These are phyloP conservation scores for Sordaria brevicollis DNA, from an alignment of 495 filamentous ascomycete genomes.

Conservation along the genomic window DNA sequence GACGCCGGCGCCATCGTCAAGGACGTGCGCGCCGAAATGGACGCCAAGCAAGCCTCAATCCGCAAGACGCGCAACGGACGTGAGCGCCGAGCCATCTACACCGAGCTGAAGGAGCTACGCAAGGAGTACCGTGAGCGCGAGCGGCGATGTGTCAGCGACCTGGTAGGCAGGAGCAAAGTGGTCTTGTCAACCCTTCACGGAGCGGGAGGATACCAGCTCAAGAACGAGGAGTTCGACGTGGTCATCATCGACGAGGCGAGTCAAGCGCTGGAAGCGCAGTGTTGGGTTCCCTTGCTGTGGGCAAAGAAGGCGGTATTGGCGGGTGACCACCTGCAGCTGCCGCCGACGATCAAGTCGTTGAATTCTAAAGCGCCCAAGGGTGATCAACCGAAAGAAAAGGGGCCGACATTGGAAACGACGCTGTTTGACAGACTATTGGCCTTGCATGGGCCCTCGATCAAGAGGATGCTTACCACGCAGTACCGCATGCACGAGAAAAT, in stretches of 20 bases:
- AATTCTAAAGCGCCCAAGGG: constrained; percentile 40
- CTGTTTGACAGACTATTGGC: constrained; percentile 82
- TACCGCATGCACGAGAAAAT: constrained; percentile 97
- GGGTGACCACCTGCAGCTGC: constrained; percentile 88
- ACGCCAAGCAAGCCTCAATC: constrained; percentile 80
- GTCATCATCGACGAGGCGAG: constrained; percentile 94
- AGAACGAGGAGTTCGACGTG: constrained; percentile 76
- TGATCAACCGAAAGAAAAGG: constrained; percentile 14
- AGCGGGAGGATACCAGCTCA: constrained; percentile 76
- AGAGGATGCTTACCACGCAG: constrained; percentile 92
- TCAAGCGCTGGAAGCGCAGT: constrained; percentile 93
- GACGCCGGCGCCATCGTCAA: constrained; percentile 85
- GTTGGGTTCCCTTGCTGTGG: constrained; percentile 83
- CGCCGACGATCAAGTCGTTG: constrained; percentile 83
- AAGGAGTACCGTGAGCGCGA: constrained; percentile 87
- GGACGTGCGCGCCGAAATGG: constrained; percentile 87
- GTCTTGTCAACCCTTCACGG: constrained; percentile 91
- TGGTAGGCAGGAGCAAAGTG: constrained; percentile 71
- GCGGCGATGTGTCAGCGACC: constrained; percentile 60
- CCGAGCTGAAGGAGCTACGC: constrained; percentile 70
- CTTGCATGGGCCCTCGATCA: constrained; percentile 74
- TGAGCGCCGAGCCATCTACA: constrained; percentile 75
- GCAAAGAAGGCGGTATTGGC: constrained; percentile 83
- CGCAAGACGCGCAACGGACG: constrained; percentile 73
- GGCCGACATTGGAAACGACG: constrained; percentile 66